Conservation (phyloP, 208 protist species). For the Jaenimonas drosophilae region DNA sequence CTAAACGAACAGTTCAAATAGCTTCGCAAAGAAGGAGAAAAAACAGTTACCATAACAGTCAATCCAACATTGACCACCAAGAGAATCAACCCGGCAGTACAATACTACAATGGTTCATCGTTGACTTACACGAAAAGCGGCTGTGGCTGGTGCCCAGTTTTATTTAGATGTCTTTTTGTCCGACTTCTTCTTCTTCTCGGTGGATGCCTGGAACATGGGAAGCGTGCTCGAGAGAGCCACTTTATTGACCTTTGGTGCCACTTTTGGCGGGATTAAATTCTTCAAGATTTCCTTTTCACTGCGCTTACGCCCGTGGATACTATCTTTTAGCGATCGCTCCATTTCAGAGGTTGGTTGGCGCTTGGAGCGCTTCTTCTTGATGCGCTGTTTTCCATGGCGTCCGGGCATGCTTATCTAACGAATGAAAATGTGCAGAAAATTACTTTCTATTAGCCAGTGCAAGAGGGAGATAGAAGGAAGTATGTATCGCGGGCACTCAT, state of each 20-base stretch:
- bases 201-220: conserved; percentile 66
- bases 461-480: conserved; percentile 3
- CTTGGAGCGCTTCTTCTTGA: conserved; percentile 87
- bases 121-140: too few relatives aligned
- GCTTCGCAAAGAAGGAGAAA: too few relatives aligned
- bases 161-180: too few relatives aligned
- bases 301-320: conserved; percentile 74
- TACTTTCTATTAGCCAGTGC: background rate
- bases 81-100: too few relatives aligned
- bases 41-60: too few relatives aligned
- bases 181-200: too few relatives aligned
- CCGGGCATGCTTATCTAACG: conserved; percentile 48
- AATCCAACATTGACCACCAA: too few relatives aligned
- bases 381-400: conserved; percentile 79
- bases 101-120: too few relatives aligned
- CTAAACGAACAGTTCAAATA: too few relatives aligned
- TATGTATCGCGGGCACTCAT: background rate
- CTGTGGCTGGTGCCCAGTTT: too few relatives aligned
- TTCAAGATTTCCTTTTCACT: conserved; percentile 80
- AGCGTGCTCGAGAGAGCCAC: conserved; percentile 33
- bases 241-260: conserved; percentile 53
- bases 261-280: conserved; percentile 55
- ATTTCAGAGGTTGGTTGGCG: conserved; percentile 66
- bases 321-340: conserved; percentile 82
- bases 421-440: background rate